Evolutionary conservation across 371 early-diverging fungal species (phyloP).

Genomic region (Capniomyces stellatus): DNA sequence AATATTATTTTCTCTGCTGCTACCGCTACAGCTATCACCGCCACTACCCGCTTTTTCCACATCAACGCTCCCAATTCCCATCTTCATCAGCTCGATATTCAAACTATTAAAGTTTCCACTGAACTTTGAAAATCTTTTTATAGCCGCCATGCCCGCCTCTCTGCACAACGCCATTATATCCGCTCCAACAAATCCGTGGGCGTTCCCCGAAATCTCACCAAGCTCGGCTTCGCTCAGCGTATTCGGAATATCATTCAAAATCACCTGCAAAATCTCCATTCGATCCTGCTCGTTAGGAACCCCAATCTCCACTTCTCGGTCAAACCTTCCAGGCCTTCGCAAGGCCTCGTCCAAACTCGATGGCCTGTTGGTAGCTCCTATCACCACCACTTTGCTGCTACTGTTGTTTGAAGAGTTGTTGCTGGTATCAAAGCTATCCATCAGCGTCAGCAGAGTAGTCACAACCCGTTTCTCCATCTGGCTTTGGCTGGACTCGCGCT

Average conservation of each 20-base stretch:
- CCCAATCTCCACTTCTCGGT: constrained; percentile 86
- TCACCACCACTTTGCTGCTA: constrained; percentile 46
- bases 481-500: constrained; percentile 42
- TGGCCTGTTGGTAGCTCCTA: constrained; percentile 97
- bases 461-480: constrained; percentile 82
- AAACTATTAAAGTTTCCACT: not conserved
- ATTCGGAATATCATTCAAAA: constrained; percentile 52
- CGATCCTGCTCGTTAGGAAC: constrained; percentile 67
- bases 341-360: constrained; percentile 88
- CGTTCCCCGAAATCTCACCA: constrained; percentile 34
- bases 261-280: constrained; percentile 51
- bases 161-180: constrained; percentile 75
- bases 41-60: not conserved
- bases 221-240: constrained; percentile 36
- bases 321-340: constrained; percentile 94
- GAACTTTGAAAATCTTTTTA: constrained; percentile 32
- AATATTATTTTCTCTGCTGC: not conserved
- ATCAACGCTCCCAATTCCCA: not conserved
- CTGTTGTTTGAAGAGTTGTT: constrained; percentile 6
- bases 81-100: not conserved
- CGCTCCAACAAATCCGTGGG: constrained; percentile 97
- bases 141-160: constrained; percentile 74
- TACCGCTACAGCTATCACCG: not conserved
- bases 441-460: constrained; percentile 85
- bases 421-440: constrained; percentile 69